phyloP scores from a whole-genome alignment of 805 yeast genomes.

The Myxozyma monticola region DNA sequence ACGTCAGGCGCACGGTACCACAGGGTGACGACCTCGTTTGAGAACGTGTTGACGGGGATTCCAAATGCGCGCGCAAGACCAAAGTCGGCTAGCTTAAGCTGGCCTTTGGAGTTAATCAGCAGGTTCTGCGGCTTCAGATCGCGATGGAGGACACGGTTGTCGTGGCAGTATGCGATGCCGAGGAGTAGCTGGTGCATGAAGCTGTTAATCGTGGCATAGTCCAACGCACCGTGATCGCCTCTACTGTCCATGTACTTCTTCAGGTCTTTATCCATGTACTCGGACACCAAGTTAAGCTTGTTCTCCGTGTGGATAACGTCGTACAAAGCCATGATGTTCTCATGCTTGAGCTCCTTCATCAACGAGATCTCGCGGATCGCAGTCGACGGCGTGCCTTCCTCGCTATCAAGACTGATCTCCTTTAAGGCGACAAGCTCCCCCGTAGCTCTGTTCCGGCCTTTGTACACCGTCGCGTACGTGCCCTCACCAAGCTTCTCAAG shows the following conservation, averaged over 20 bases:
- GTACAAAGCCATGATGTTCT: conserved; percentile 85
- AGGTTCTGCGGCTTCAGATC: conserved; percentile 93
- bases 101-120: conserved; percentile 85
- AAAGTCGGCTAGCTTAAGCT: conserved; percentile 90
- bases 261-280: conserved; percentile 88
- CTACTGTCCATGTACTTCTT: conserved; percentile 91
- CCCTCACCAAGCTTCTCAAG: conserved; percentile 91
- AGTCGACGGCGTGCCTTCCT: conserved; percentile 98
- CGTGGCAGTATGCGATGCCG: conserved; percentile 87
- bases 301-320: conserved; percentile 97
- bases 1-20: conserved; percentile 99
- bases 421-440: conserved; percentile 92
- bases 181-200: conserved; percentile 91
- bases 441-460: conserved; percentile 80
- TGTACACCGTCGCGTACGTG: conserved; percentile 98
- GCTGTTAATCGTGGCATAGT: conserved; percentile 71
- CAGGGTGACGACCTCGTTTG: conserved; percentile 94
- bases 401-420: conserved; percentile 91
- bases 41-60: conserved; percentile 94
- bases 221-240: conserved; percentile 73
- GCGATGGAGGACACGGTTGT: conserved; percentile 77
- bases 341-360: conserved; percentile 92
- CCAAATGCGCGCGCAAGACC: conserved; percentile 98
- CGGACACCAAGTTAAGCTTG: conserved; percentile 90
- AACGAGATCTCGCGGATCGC: conserved; percentile 95